Evolutionary conservation across 495 filamentous ascomycete species (phyloP), one percentile per base, ranked within the genome.

Genomic region (Staphylotrichum longicolle): DNA sequence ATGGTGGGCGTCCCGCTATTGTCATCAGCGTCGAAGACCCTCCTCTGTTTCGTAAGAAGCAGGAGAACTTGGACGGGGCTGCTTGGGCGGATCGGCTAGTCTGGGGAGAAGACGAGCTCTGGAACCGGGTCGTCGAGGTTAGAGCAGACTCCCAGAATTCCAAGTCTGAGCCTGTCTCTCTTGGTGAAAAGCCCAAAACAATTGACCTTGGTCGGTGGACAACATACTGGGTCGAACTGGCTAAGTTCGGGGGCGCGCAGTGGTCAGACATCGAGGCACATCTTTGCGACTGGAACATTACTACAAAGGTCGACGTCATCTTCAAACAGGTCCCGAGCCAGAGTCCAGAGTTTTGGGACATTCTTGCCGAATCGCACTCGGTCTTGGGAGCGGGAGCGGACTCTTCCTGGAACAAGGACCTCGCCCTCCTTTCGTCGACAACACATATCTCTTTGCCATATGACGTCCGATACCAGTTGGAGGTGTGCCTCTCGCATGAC

Each of bases 171-270:
- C 60, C 69, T 6, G 74, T 91, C 0, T 82, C 80, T 7, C 72
- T 93, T 11, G 83, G 77, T 5, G 86, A 83, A 47, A 61, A 69
- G 7, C 72, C 76, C 10, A 78, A 85, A 7, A 73, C 86, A 34
- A 85, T 96, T 57, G 90, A 97, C 74, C 84, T 95, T 56, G 93
- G 91, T 33, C 80, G 84, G 35, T 92, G 89, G 88, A 89, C 83
- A 14, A 86, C 85, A 4, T 90, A 89, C 66, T 75, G 79, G 48
- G 70, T 91, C 14, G 68, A 73, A 2, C 80, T 91, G 55, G 55
- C 72, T 7, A 59, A 68, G 27, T 61, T 70, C 6, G 61, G 64
- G 12, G 46, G 61, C 0, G 12, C 59, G 4, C 56, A 65, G 2
- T 86, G 83, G 68, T 45, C 65, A 7, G 34, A 67, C 1, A 75